A percentile compares a stretch with the other conserved stretches of the same genome.
phyloP scores from a whole-genome alignment of 768 basidiomycete species.

The Calvatia gigantea region DNA sequence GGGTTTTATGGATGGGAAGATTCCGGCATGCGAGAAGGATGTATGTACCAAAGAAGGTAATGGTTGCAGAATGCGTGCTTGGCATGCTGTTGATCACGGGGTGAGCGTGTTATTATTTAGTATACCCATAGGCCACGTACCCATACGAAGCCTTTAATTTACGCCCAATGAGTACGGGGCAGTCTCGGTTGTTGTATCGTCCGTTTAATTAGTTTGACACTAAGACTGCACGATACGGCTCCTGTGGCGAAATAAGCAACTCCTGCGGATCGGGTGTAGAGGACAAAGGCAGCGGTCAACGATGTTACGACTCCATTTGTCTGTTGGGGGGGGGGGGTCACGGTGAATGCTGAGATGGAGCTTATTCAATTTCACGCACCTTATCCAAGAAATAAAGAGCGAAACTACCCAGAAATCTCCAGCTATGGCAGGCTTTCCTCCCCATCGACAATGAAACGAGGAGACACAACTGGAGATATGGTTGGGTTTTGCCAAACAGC shows the following conservation, averaged over 20 bases:
- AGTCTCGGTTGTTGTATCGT: constrained; percentile 64
- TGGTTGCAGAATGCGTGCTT: constrained; percentile 73
- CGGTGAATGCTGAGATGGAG: neutral
- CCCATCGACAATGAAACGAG: no score
- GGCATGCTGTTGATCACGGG: constrained; percentile 59
- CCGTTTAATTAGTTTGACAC: constrained; percentile 60
- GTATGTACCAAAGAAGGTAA: constrained; percentile 62
- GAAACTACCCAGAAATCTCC: neutral
- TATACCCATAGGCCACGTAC: constrained; percentile 33
- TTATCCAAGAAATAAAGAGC: constrained; percentile 33
- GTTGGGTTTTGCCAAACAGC: no score
- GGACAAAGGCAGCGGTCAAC: constrained; percentile 43
- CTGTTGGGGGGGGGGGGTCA: constrained; percentile 33
- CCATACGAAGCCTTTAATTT: constrained; percentile 61
- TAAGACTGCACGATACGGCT: constrained; percentile 49
- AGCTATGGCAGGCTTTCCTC: neutral
- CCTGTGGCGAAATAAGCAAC: constrained; percentile 58
- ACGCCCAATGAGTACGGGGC: constrained; percentile 23
- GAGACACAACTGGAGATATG: no score
- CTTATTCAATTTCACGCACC: constrained; percentile 23
- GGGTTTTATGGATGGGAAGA: constrained; percentile 55
- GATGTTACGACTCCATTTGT: constrained; percentile 54
- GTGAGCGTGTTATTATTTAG: neutral
- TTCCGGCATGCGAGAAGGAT: constrained; percentile 51
- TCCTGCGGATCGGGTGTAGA: constrained; percentile 63